Evolutionary conservation across 805 yeast species (phyloP), one percentile per base, ranked within the genome.

Genomic region (Pachysolen tannophilus): DNA sequence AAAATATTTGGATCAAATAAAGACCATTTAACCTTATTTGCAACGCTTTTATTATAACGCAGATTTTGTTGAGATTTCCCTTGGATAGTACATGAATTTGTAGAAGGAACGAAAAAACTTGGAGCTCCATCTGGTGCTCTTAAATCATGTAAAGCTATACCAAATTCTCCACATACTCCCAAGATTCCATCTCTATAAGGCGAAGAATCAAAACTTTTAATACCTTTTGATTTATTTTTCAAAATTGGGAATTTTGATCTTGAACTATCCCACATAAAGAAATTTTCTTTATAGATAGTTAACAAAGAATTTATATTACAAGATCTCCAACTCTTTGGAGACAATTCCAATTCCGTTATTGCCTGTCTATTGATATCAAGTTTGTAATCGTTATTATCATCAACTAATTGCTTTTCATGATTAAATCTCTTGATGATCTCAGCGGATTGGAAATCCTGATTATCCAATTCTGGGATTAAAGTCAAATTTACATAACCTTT

Each of bases 361-460:
- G 48, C 59, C 37, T 41, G 55, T 48, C 29, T 53, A 42, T 43
- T 35, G 8, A 46, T 34, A 16, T 31, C 42, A n/a, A n/a, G n/a
- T n/a, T n/a, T n/a, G n/a, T n/a, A n/a, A 23, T 35, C 40, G 10
- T 31, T 23, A 14, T 41, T 36, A 11, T 50, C 52, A 14, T 53
- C 43, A 20, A 52, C 54, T 36, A 83, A 53, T 49, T 79, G 87
- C 45, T 78, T 78, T 33, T 69, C 61, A 58, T 87, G 96, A 55
- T 84, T 84, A 61, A 79, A 87, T 26, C 94, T 63, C 51, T 77
- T 82, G 42, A 81, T 60, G 15, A 87, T 80, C 52, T 78, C 85
- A 0, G 96, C 95, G 37, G 69, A 62, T 17, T 67, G 53, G 16
- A 58, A 53, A 3, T 48, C 67, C 5, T 58, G 61, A 7, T 61